phyloP scores from a whole-genome alignment of 2,329 filamentous ascomycete genomes.

The Fusarium citri region DNA sequence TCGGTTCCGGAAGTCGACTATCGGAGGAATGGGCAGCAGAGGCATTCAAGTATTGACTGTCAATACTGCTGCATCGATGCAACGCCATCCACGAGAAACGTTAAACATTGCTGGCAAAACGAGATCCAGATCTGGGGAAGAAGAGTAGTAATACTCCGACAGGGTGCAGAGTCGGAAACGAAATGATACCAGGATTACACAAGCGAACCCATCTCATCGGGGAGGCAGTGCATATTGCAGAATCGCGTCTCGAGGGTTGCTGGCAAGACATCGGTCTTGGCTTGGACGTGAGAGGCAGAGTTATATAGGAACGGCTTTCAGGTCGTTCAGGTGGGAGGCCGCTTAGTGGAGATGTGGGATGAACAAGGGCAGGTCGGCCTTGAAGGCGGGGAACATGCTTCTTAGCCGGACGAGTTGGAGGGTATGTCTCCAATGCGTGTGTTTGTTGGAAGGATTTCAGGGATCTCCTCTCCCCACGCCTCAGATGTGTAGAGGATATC shows the following conservation, averaged over 20 bases:
- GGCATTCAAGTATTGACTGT: background rate
- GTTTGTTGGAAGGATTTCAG: background rate
- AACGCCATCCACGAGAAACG: background rate
- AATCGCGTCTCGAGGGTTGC: background rate
- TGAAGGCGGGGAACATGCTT: conserved; percentile 17
- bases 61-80: background rate
- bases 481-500: background rate
- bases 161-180: background rate
- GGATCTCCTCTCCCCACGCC: background rate
- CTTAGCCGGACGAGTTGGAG: conserved; percentile 14
- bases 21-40: background rate
- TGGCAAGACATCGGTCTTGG: background rate
- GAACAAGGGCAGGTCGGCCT: conserved; percentile 6
- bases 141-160: background rate
- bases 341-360: conserved; percentile 18
- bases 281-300: conserved; percentile 8
- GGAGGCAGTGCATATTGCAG: background rate
- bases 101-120: background rate
- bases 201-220: background rate
- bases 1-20: background rate
- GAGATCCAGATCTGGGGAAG: background rate
- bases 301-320: conserved; percentile 19
- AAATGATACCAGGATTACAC: background rate
- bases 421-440: background rate
- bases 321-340: conserved; percentile 27